phyloP scores from a whole-genome alignment of 2,329 filamentous ascomycete genomes.

The Penicillium sp. region DNA sequence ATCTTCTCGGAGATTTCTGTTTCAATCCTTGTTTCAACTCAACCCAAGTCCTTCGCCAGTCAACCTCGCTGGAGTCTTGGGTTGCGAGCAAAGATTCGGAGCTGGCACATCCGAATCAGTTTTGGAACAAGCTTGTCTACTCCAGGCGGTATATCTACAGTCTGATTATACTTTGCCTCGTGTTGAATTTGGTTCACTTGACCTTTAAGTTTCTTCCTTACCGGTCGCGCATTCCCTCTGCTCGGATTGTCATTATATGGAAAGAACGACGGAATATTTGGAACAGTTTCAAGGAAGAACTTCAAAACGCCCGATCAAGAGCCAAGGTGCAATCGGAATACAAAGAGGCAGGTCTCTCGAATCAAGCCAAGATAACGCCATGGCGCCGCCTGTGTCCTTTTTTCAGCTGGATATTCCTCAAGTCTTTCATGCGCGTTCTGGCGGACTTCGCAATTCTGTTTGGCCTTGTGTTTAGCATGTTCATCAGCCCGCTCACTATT shows the following conservation, averaged over 20 bases:
- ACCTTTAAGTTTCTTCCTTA: slow-evolving; percentile 30
- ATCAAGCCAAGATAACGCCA: neutral
- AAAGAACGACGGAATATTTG: slow-evolving; percentile 27
- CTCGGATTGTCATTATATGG: slow-evolving; percentile 32
- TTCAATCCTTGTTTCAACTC: slow-evolving; percentile 41
- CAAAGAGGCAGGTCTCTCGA: neutral
- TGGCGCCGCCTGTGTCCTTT: slow-evolving; percentile 10
- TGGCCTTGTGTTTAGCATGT: slow-evolving; percentile 33
- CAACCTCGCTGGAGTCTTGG: slow-evolving; percentile 23
- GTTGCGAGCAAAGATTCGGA: slow-evolving; percentile 13
- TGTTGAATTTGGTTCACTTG: slow-evolving; percentile 32
- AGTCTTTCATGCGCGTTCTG: slow-evolving; percentile 15
- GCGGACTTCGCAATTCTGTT: slow-evolving; percentile 24
- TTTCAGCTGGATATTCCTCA: slow-evolving; percentile 18
- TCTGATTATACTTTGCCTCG: slow-evolving; percentile 31
- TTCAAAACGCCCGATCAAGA: neutral
- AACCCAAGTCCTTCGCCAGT: slow-evolving; percentile 33
- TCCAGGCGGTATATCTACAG: slow-evolving; percentile 37
- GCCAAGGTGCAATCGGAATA: neutral
- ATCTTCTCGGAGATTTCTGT: slow-evolving; percentile 33
- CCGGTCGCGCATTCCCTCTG: slow-evolving; percentile 32
- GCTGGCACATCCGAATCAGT: slow-evolving; percentile 12
- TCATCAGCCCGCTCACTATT: slow-evolving; percentile 36
- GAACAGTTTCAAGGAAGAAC: slow-evolving; percentile 23
- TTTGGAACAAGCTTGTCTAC: slow-evolving; percentile 26